Evolutionary conservation across 2,329 filamentous ascomycete genomes (phyloP).

Genomic region (Paracoccidioides brasiliensis): DNA sequence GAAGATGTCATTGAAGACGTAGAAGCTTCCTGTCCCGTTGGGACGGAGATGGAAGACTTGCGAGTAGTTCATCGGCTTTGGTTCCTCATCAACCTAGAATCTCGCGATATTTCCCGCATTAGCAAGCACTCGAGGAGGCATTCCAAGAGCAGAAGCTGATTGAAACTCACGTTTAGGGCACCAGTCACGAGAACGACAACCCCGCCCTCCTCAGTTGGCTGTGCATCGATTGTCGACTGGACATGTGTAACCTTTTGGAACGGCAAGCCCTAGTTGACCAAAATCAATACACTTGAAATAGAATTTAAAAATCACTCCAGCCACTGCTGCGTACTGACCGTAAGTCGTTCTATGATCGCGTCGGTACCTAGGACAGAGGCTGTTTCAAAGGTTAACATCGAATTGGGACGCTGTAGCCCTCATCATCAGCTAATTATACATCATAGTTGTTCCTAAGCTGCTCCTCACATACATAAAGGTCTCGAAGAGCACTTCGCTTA

Average conservation of each 20-base stretch:
- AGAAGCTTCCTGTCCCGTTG: slow-evolving; percentile 57
- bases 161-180: slow-evolving; percentile 55
- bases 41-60: slow-evolving; percentile 77
- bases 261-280: slow-evolving; percentile 49
- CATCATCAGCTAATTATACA: slow-evolving; percentile 1
- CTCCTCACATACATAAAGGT: slow-evolving; percentile 58
- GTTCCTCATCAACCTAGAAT: slow-evolving; percentile 66
- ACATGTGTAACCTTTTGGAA: slow-evolving; percentile 73
- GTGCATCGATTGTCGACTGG: slow-evolving; percentile 65
- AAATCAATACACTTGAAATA: neutral
- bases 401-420: slow-evolving; percentile 53
- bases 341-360: slow-evolving; percentile 67
- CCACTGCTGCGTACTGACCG: slow-evolving; percentile 41
- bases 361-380: slow-evolving; percentile 49
- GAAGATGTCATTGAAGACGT: slow-evolving; percentile 91
- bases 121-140: neutral
- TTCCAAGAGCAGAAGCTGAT: neutral
- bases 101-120: neutral
- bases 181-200: slow-evolving; percentile 86
- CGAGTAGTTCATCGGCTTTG: slow-evolving; percentile 78
- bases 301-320: neutral
- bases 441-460: neutral
- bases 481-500: slow-evolving; percentile 50
- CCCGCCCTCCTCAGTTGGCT: slow-evolving; percentile 57
- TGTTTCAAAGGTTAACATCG: slow-evolving; percentile 90